phyloP scores from a whole-genome alignment of 2,329 filamentous ascomycete genomes.

The Epichloe hybrida region DNA sequence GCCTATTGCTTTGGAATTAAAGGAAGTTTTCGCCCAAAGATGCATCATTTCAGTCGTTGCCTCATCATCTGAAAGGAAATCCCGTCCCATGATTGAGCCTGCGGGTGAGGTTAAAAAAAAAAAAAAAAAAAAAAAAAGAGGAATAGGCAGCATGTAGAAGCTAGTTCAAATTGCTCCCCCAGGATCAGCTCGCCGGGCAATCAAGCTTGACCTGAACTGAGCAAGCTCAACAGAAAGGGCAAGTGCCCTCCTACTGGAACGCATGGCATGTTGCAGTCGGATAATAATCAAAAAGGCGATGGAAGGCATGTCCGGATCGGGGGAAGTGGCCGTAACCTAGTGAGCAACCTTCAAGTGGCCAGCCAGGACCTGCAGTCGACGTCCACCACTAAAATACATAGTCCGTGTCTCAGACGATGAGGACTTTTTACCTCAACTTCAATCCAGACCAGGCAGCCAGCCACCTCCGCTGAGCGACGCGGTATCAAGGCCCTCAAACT shows the following conservation, averaged over 20 bases:
- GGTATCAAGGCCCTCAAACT: conserved; percentile 18
- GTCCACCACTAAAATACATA: no score
- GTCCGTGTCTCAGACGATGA: no score
- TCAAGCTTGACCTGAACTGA: no score
- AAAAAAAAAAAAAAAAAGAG: no score
- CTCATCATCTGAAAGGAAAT: no score
- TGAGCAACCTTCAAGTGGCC: not conserved
- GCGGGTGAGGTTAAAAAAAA: no score
- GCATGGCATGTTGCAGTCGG: not conserved
- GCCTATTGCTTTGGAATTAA: not conserved
- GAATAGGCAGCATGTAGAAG: no score
- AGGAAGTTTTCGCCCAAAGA: not conserved
- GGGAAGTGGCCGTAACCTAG: not conserved
- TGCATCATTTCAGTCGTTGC: no score
- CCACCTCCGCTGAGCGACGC: conserved; percentile 18
- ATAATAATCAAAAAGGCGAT: not conserved
- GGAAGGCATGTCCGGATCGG: not conserved
- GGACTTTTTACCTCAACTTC: conserved; percentile 1
- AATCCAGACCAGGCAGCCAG: conserved; percentile 25
- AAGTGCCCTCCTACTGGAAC: not conserved
- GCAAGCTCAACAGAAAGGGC: not conserved
- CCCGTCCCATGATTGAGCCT: no score
- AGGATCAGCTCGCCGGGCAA: no score
- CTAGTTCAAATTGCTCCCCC: no score
- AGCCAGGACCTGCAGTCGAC: not conserved